A percentile compares a stretch with the other conserved stretches of the same genome.
Conservation (phyloP, 2,329 filamentous ascomycete genomes). For the Tricladium varicosporioides region DNA sequence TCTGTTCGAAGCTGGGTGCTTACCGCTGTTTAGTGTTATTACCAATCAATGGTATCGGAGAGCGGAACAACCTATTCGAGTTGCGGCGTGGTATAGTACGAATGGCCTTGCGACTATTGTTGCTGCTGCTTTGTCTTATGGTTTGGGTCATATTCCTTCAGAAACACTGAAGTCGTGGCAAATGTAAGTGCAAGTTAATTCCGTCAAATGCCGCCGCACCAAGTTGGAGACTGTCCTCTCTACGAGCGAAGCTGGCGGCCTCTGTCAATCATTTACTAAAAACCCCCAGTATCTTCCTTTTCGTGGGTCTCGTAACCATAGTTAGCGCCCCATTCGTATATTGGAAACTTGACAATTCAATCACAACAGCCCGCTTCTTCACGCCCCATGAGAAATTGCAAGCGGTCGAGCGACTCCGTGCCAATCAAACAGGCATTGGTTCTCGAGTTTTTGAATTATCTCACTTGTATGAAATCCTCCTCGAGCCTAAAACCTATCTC, state of each 20-base stretch:
- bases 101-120: slow-evolving; percentile 34
- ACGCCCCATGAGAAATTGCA: slow-evolving; percentile 64
- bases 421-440: slow-evolving; percentile 74
- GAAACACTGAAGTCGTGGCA: slow-evolving; percentile 37
- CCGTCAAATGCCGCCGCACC: too few relatives aligned
- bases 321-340: slow-evolving; percentile 56
- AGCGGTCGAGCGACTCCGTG: slow-evolving; percentile 67
- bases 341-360: slow-evolving; percentile 57
- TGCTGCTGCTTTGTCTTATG: slow-evolving; percentile 33
- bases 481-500: slow-evolving; percentile 54
- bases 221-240: too few relatives aligned
- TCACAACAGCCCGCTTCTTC: slow-evolving; percentile 51
- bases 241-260: too few relatives aligned
- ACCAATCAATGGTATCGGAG: slow-evolving; percentile 40
- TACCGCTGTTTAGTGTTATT: slow-evolving; percentile 38
- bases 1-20: slow-evolving; percentile 61
- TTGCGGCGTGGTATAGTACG: slow-evolving; percentile 35
- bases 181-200: slow-evolving; percentile 25
- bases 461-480: slow-evolving; percentile 54
- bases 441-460: slow-evolving; percentile 66
- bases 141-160: slow-evolving; percentile 43
- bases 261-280: too few relatives aligned
- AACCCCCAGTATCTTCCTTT: slow-evolving; percentile 65
- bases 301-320: slow-evolving; percentile 61
- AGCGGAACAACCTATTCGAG: slow-evolving; percentile 38